A percentile compares a stretch with the other conserved stretches of the same genome.
phyloP scores from a whole-genome alignment of 257 asterid species.

The Eucommia ulmoides region DNA sequence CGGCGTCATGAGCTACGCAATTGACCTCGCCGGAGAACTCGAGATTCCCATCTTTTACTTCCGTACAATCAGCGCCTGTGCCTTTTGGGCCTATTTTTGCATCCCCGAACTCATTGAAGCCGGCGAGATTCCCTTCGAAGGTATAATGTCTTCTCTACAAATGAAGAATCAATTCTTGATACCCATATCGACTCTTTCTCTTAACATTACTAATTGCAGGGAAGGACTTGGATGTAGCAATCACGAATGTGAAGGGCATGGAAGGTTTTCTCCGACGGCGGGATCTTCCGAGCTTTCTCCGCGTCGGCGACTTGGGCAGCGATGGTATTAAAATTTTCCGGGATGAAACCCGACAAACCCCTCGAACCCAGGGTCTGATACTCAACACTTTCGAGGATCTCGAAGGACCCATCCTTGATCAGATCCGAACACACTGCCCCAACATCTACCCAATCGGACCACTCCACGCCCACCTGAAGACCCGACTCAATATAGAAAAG shows the following conservation, averaged over 20 bases:
- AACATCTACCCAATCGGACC: constrained; percentile 60
- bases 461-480: constrained; percentile 35
- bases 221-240: constrained; percentile 29
- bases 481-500: neutral
- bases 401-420: constrained; percentile 33
- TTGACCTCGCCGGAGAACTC: constrained; percentile 21
- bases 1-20: constrained; percentile 38
- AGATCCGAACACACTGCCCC: constrained; percentile 24
- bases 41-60: constrained; percentile 31
- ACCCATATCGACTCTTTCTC: neutral
- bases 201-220: constrained; percentile 12
- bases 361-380: constrained; percentile 44
- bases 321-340: constrained; percentile 11
- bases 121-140: constrained; percentile 48
- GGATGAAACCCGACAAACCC: constrained; percentile 26
- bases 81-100: constrained; percentile 42
- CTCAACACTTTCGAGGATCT: constrained; percentile 65
- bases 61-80: constrained; percentile 49
- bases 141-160: constrained; percentile 9
- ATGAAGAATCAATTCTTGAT: neutral
- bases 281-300: constrained; percentile 55
- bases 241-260: constrained; percentile 32
- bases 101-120: constrained; percentile 46
- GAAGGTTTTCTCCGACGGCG: constrained; percentile 55
- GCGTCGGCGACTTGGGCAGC: constrained; percentile 17